Conservation (phyloP, 1,139 yeast species). For the Debaryomyces fabryi region DNA sequence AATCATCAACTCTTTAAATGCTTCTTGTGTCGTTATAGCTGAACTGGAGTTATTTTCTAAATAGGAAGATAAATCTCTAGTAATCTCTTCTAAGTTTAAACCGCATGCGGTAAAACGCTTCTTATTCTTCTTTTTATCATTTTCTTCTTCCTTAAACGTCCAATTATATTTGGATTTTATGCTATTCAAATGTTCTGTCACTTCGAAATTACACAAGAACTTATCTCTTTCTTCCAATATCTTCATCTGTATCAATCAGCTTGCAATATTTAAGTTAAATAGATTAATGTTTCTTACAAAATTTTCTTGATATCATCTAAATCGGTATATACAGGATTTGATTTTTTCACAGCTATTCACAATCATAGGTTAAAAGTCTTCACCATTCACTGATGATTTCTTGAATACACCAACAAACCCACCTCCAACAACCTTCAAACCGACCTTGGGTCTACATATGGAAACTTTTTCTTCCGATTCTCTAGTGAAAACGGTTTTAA, state of each 20-base stretch:
- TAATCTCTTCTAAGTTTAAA: constrained; percentile 61
- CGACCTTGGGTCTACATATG: constrained; percentile 5
- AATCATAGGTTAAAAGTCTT: not conserved
- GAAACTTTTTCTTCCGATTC: constrained; percentile 2
- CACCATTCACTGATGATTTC: constrained; percentile 5
- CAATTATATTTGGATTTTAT: constrained; percentile 52
- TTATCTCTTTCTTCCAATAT: constrained; percentile 55
- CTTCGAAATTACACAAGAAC: constrained; percentile 74
- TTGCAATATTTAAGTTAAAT: not conserved
- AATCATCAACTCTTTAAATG: constrained; percentile 55
- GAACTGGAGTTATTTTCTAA: constrained; percentile 49
- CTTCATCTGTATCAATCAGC: constrained; percentile 30
- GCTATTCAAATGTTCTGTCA: constrained; percentile 57
- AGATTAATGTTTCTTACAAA: not conserved
- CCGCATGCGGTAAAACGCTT: constrained; percentile 50
- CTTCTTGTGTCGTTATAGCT: constrained; percentile 43
- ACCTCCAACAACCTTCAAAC: constrained; percentile 2
- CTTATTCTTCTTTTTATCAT: constrained; percentile 33
- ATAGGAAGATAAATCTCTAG: constrained; percentile 61
- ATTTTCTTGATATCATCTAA: constrained; percentile 5
- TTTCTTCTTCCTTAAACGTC: constrained; percentile 46
- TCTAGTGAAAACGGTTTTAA: constrained; percentile 4
- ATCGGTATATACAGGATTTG: constrained; percentile 3
- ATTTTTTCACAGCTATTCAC: not conserved
- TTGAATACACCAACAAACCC: constrained; percentile 4